Evolutionary conservation across 192 early-diverging fungal species (phyloP).

Genomic region (Coemansia sp.): DNA sequence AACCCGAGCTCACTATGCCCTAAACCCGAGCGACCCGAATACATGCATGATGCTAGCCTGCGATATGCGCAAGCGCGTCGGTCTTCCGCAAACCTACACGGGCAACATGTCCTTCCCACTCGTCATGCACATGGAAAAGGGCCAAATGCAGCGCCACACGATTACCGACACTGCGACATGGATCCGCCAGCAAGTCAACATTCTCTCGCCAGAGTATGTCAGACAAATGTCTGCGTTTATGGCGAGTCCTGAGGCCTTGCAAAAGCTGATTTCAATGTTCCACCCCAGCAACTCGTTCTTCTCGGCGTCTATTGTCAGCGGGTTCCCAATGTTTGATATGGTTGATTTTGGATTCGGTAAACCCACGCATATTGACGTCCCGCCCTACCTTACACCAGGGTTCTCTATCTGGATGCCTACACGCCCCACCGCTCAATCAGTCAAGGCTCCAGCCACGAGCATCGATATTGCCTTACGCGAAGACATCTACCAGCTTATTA

Average conservation of each 20-base stretch:
- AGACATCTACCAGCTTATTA: slow-evolving; percentile 16
- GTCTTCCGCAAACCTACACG: slow-evolving; percentile 15
- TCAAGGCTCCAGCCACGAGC: background rate
- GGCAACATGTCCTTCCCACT: slow-evolving; percentile 45
- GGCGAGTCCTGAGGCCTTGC: slow-evolving; percentile 13
- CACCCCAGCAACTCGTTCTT: slow-evolving; percentile 28
- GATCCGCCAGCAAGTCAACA: slow-evolving; percentile 21
- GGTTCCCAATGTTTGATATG: slow-evolving; percentile 27
- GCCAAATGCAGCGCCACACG: slow-evolving; percentile 8
- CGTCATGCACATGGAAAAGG: slow-evolving; percentile 19
- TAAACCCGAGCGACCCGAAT: slow-evolving; percentile 21
- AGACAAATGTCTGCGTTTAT: slow-evolving; percentile 11
- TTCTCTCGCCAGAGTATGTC: slow-evolving; percentile 10
- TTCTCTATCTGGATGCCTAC: slow-evolving; percentile 44
- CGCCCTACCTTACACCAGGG: slow-evolving; percentile 31
- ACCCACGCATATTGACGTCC: slow-evolving; percentile 35
- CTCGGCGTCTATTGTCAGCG: slow-evolving; percentile 29
- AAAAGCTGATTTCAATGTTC: slow-evolving; percentile 17
- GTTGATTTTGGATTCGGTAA: slow-evolving; percentile 29
- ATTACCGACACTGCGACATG: slow-evolving; percentile 34
- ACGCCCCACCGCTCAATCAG: background rate
- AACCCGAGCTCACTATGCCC: slow-evolving; percentile 17
- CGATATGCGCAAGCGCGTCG: slow-evolving; percentile 30
- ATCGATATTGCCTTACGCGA: slow-evolving; percentile 34
- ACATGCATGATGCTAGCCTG: slow-evolving; percentile 43